Percentiles rank a stretch among this genome's conserved stretches.
phyloP scores from a whole-genome alignment of 140 eudicot species.

The Eryngium alpinum region DNA sequence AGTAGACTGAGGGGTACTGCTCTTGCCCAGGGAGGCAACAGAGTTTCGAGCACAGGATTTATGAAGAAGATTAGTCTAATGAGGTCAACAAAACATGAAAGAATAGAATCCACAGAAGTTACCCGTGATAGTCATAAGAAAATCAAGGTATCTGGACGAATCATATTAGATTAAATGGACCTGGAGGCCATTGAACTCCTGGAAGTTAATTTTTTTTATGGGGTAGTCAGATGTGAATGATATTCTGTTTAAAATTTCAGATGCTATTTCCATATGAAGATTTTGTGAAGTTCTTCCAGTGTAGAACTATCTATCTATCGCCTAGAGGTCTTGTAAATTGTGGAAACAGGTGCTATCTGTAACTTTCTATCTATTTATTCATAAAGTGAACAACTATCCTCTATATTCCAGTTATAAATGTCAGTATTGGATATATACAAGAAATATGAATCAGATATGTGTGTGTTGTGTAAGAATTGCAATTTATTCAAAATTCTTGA shows the following conservation, averaged over 20 bases:
- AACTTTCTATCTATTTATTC: neutral
- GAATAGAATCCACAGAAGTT: slow-evolving; percentile 21
- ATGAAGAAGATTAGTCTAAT: slow-evolving; percentile 55
- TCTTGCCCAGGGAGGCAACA: slow-evolving; percentile 35
- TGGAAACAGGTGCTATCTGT: slow-evolving; percentile 63
- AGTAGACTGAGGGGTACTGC: slow-evolving; percentile 27
- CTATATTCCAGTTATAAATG: neutral
- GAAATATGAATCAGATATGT: no score
- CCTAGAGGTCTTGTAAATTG: slow-evolving; percentile 91
- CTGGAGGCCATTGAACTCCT: neutral
- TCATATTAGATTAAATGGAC: neutral
- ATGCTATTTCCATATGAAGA: slow-evolving; percentile 87
- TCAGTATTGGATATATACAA: neutral
- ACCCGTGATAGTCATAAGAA: slow-evolving; percentile 38
- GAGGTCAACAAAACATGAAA: slow-evolving; percentile 43
- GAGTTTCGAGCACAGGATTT: slow-evolving; percentile 39
- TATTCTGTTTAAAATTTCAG: slow-evolving; percentile 28
- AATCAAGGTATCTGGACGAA: slow-evolving; percentile 37
- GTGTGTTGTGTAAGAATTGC: neutral
- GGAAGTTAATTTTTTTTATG: neutral
- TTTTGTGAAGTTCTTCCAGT: slow-evolving; percentile 55
- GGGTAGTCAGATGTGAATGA: slow-evolving; percentile 3
- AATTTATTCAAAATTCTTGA: neutral
- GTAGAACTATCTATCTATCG: slow-evolving; percentile 42
- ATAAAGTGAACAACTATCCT: neutral